These are phyloP conservation scores for Themeda triandra DNA, from an alignment of 176 grass and related monocot genomes.

Conservation along the genomic window DNA sequence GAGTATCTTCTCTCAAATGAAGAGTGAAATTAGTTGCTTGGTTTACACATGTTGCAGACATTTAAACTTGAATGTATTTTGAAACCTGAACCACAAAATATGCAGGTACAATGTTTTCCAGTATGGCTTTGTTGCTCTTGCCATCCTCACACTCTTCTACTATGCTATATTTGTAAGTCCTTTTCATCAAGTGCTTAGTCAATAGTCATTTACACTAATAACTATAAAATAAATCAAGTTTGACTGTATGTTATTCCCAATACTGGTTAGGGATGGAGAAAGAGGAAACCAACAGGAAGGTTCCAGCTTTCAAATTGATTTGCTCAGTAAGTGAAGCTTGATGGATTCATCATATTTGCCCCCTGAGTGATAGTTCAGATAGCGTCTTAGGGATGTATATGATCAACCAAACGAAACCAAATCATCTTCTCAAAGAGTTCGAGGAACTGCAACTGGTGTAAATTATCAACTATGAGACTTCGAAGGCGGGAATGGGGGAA, in stretches of 20 bases:
- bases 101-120: constrained; percentile 97
- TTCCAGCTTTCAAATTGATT: constrained; percentile 81
- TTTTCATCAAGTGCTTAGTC: neutral
- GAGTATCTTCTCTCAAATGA: constrained; percentile 30
- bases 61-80: constrained; percentile 2
- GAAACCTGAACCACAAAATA: neutral
- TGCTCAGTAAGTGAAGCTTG: constrained; percentile 31
- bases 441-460: constrained; percentile 28
- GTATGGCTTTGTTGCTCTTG: constrained; percentile 92
- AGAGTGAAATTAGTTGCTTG: neutral
- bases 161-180: constrained; percentile 82
- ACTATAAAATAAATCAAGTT: neutral
- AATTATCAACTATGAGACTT: constrained; percentile 30
- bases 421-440: constrained; percentile 11
- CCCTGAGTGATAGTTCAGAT: constrained; percentile 13
- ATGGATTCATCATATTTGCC: constrained; percentile 25
- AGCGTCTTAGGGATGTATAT: constrained; percentile 35
- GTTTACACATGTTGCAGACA: neutral
- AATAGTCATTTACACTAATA: neutral
- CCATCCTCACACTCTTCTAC: constrained; percentile 86
- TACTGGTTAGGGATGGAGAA: constrained; percentile 77
- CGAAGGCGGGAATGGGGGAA: constrained; percentile 16
- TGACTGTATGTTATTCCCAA: constrained; percentile 11
- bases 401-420: constrained; percentile 21
- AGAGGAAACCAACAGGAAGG: constrained; percentile 77